A percentile compares a stretch with the other conserved stretches of the same genome.
phyloP scores from a whole-genome alignment of 495 filamentous ascomycete genomes.

The Symbiotaphrina buchneri region DNA sequence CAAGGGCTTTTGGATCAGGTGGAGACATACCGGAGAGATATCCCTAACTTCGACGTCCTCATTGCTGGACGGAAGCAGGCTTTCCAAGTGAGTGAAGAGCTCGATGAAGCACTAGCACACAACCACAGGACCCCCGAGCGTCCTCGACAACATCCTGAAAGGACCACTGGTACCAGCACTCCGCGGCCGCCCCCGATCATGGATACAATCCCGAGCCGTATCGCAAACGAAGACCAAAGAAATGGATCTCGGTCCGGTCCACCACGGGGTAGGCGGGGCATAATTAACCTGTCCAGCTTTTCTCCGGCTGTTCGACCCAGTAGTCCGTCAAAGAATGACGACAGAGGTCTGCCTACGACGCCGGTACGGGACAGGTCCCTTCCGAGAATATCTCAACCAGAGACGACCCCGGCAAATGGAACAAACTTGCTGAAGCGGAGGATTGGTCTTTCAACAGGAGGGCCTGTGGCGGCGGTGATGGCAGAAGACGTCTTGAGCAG shows the following conservation, averaged over 20 bases:
- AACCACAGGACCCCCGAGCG: slow-evolving; percentile 2
- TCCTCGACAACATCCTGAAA: slow-evolving; percentile 4
- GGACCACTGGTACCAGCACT: no score
- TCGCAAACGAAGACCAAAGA: no score
- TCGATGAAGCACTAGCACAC: slow-evolving; percentile 7
- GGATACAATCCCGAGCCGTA: no score
- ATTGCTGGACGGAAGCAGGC: slow-evolving; percentile 47
- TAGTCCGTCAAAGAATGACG: no score
- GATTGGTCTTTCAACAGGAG: neutral
- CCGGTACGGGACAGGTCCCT: no score
- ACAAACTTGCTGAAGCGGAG: slow-evolving; percentile 4
- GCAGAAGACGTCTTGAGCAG: slow-evolving; percentile 5
- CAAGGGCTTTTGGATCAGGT: slow-evolving; percentile 38
- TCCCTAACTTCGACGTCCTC: slow-evolving; percentile 57
- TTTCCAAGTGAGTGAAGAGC: slow-evolving; percentile 32
- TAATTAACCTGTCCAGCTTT: no score
- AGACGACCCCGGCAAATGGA: neutral
- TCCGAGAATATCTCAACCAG: slow-evolving; percentile 6
- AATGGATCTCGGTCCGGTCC: no score
- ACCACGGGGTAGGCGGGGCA: no score
- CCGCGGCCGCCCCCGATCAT: no score
- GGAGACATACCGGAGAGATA: slow-evolving; percentile 35
- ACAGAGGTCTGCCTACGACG: no score
- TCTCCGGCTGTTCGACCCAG: no score
- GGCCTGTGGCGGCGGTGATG: no score